phyloP scores from a whole-genome alignment of 176 grass and related monocot genomes.

The Carex kokanica region DNA sequence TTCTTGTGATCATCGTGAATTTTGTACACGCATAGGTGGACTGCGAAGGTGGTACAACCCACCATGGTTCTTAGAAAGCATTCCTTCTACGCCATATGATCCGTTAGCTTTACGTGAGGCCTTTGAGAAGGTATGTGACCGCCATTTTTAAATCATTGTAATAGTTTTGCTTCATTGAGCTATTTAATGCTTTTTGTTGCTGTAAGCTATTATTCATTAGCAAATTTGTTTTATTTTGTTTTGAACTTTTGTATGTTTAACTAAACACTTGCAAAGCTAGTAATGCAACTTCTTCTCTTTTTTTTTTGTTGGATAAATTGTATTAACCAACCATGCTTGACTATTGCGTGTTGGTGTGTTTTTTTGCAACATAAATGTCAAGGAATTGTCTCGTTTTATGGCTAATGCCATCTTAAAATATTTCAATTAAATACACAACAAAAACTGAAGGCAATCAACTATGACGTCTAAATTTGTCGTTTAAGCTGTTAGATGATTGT shows the following conservation, averaged over 20 bases:
- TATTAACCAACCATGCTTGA: not conserved
- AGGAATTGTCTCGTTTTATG: not conserved
- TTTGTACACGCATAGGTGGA: slow-evolving; percentile 40
- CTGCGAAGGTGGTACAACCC: slow-evolving; percentile 94
- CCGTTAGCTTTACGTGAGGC: slow-evolving; percentile 55
- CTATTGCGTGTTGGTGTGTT: not conserved
- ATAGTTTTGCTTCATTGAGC: slow-evolving; percentile 12
- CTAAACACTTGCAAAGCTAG: not conserved
- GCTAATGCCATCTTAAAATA: not conserved
- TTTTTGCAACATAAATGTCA: not conserved
- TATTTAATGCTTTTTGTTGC: not conserved
- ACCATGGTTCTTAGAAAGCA: slow-evolving; percentile 77
- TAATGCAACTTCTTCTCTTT: not conserved
- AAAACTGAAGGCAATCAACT: not conserved
- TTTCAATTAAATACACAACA: not conserved
- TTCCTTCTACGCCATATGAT: slow-evolving; percentile 83
- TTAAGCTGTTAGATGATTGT: not conserved
- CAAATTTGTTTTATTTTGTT: slow-evolving; percentile 5
- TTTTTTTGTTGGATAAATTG: not conserved
- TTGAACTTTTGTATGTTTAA: not conserved
- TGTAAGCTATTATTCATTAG: not conserved
- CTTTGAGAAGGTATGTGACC: slow-evolving; percentile 71
- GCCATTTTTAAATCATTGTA: slow-evolving; percentile 23
- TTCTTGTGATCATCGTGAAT: slow-evolving; percentile 14
- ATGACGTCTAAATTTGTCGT: not conserved